Conservation (phyloP, 2,329 filamentous ascomycete species). For the Microdochium trichocladiopsis region DNA sequence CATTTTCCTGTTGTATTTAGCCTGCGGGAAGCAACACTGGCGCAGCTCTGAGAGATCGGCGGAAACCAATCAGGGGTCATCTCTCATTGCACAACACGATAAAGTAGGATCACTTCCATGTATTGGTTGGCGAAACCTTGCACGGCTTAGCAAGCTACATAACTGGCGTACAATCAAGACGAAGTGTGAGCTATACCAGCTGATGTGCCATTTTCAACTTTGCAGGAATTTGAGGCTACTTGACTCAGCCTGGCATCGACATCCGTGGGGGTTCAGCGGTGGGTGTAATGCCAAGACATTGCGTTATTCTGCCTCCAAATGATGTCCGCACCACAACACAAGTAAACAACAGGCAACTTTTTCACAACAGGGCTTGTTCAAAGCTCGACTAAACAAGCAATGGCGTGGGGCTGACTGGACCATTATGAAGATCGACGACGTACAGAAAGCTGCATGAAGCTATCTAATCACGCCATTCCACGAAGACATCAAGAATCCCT, state of each 20-base stretch:
- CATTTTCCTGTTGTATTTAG: neutral
- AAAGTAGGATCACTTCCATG: neutral
- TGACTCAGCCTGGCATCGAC: neutral
- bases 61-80: neutral
- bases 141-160: neutral
- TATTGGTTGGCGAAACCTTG: neutral
- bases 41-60: neutral
- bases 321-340: neutral
- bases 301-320: slow-evolving; percentile 13
- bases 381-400: neutral
- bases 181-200: neutral
- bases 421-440: neutral
- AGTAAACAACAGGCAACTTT: neutral
- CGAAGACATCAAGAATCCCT: neutral
- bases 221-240: neutral
- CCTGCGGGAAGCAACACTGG: neutral
- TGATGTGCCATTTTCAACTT: neutral
- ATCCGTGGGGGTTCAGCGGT: neutral
- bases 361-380: neutral
- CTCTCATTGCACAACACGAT: neutral
- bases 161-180: neutral
- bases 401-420: neutral
- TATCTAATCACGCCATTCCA: neutral
- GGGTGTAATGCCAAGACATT: slow-evolving; percentile 16
- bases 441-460: neutral